These are phyloP conservation scores for Rostrohypoxylon terebratum DNA, from an alignment of 495 filamentous ascomycete genomes.

Conservation along the genomic window DNA sequence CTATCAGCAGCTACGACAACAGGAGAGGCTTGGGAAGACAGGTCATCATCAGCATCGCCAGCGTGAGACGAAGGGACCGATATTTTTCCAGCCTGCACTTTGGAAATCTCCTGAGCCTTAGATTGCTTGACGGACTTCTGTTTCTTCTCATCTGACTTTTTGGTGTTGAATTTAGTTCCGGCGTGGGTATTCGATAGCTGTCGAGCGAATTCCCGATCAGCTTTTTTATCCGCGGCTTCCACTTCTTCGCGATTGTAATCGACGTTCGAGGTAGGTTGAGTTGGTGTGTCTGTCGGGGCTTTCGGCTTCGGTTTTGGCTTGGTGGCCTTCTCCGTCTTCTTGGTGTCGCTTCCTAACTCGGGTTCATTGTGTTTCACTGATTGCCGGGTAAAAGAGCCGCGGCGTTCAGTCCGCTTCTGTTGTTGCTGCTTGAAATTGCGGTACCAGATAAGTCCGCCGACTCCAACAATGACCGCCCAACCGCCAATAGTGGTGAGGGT, in stretches of 20 bases:
- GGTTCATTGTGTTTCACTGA: slow-evolving; percentile 44
- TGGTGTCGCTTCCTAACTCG: slow-evolving; percentile 47
- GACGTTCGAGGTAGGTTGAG: slow-evolving; percentile 27
- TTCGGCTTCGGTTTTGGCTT: slow-evolving; percentile 50
- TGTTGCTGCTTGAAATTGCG: slow-evolving; percentile 54
- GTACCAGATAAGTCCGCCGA: slow-evolving; percentile 55
- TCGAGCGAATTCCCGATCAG: slow-evolving; percentile 78
- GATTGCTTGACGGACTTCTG: slow-evolving; percentile 70
- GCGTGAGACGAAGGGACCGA: slow-evolving; percentile 77
- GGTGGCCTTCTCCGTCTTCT: slow-evolving; percentile 47
- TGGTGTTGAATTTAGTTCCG: slow-evolving; percentile 66
- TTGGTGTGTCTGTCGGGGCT: slow-evolving; percentile 33
- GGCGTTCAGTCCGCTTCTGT: slow-evolving; percentile 54
- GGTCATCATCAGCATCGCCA: slow-evolving; percentile 85
- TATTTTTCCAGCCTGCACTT: slow-evolving; percentile 51
- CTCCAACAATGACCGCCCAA: slow-evolving; percentile 69
- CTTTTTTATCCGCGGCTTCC: slow-evolving; percentile 62
- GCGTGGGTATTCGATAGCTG: slow-evolving; percentile 74
- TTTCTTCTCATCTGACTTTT: slow-evolving; percentile 69
- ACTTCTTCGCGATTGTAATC: slow-evolving; percentile 45
- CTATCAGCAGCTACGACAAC: slow-evolving; percentile 62
- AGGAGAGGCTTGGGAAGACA: slow-evolving; percentile 73
- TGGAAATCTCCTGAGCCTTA: slow-evolving; percentile 58
- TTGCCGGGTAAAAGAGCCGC: slow-evolving; percentile 49
- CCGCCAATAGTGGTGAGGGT: slow-evolving; percentile 59